phyloP scores from a whole-genome alignment of 129 eudicot genomes.

The Lactuca saligna region DNA sequence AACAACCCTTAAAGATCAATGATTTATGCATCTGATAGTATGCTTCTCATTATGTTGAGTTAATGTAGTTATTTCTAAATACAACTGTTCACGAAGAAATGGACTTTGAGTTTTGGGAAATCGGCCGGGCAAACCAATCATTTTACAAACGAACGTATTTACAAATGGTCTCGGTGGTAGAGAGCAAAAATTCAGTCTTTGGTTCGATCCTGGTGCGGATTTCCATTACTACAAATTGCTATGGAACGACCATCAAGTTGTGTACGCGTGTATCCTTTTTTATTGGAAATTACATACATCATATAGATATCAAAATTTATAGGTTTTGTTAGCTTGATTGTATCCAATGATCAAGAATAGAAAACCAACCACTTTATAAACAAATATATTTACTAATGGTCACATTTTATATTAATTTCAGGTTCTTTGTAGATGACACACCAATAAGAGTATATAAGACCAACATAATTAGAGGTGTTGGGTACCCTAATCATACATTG shows the following conservation, averaged over 20 bases:
- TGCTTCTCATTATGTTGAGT: not conserved
- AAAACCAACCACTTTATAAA: not conserved
- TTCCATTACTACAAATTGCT: constrained; percentile 67
- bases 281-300: not conserved
- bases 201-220: constrained; percentile 80
- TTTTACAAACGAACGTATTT: constrained; percentile 68
- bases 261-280: constrained; percentile 41
- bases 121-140: constrained; percentile 51
- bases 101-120: constrained; percentile 90
- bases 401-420: constrained; percentile 11
- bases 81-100: constrained; percentile 56
- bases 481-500: constrained; percentile 63
- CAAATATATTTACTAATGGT: not conserved
- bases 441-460: constrained; percentile 78
- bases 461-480: constrained; percentile 33
- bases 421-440: constrained; percentile 62
- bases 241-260: constrained; percentile 72
- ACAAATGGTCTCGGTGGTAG: constrained; percentile 61
- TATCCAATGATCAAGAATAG: not conserved
- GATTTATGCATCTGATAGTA: not conserved
- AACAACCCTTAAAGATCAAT: not conserved
- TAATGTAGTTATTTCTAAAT: constrained; percentile 49
- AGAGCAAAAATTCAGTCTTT: constrained; percentile 63
- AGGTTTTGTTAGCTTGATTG: not conserved
- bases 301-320: not conserved